These are phyloP conservation scores for Cryptococcus sp. DNA, from an alignment of 1,284 basidiomycete genomes.

Conservation along the genomic window DNA sequence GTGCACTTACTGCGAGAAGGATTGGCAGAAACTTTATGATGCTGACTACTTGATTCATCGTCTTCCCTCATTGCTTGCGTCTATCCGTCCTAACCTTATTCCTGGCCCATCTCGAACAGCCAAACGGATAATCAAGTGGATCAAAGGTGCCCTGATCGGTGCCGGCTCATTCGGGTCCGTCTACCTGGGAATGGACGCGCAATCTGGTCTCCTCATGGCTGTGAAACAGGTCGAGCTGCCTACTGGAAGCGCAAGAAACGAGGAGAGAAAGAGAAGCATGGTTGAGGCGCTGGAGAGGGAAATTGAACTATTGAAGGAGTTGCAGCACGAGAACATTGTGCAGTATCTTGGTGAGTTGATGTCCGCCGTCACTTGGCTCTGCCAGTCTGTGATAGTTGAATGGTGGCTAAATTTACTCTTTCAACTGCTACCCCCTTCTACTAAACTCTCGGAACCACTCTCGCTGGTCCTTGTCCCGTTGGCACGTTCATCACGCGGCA, in stretches of 20 bases:
- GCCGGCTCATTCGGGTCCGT: conserved; percentile 95
- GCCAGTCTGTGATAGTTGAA: not conserved
- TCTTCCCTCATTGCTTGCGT: not conserved
- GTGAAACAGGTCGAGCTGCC: conserved; percentile 99
- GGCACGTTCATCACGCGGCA: conserved; percentile 42
- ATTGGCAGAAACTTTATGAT: not conserved
- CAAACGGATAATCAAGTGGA: conserved; percentile 85
- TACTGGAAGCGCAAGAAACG: conserved; percentile 79
- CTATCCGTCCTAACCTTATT: conserved; percentile 5
- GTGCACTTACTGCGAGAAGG: conserved; percentile 25
- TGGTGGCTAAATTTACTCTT: conserved; percentile 3
- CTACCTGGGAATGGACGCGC: conserved; percentile 95
- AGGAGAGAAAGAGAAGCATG: conserved; percentile 94
- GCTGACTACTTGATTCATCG: not conserved
- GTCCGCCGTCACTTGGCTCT: conserved; percentile 3
- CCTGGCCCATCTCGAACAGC: conserved; percentile 37
- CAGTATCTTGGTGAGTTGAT: conserved; percentile 82
- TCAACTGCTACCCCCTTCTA: too few species aligned
- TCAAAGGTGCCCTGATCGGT: conserved; percentile 96
- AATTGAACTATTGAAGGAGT: conserved; percentile 90
- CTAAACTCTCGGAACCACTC: too few species aligned
- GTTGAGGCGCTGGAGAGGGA: conserved; percentile 91
- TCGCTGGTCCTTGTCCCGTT: too few species aligned
- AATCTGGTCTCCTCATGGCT: conserved; percentile 92
- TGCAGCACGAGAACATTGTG: conserved; percentile 97